Percentiles rank a stretch among this genome's conserved stretches.
phyloP scores from a whole-genome alignment of 345 rosid species.

The Pugionium cornutum region DNA sequence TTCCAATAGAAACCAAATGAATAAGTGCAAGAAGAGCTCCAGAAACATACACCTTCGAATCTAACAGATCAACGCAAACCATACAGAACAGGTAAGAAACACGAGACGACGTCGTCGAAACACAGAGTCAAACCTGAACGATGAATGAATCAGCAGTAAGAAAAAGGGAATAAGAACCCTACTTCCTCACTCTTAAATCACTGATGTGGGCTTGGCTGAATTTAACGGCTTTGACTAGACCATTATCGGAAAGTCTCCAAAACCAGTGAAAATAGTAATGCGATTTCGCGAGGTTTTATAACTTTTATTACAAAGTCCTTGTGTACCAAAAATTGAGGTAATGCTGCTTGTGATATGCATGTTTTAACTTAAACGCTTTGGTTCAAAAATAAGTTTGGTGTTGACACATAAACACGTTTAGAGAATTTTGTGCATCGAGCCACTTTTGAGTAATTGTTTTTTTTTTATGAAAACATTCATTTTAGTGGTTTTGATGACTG shows the following conservation, averaged over 20 bases:
- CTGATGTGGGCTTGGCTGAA: neutral
- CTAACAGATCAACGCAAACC: conserved; percentile 19
- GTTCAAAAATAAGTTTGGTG: too few relatives aligned
- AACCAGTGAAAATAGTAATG: neutral
- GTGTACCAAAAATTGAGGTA: too few relatives aligned
- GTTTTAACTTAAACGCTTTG: too few relatives aligned
- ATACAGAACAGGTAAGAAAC: neutral
- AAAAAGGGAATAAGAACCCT: neutral
- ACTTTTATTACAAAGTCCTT: too few relatives aligned
- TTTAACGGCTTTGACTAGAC: conserved; percentile 17
- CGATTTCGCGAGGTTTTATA: neutral
- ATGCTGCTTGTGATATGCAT: too few relatives aligned
- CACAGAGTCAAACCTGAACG: conserved; percentile 33
- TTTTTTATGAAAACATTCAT: too few relatives aligned
- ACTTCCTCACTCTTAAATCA: neutral
- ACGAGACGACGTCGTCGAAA: conserved; percentile 10
- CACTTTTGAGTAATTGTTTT: too few relatives aligned
- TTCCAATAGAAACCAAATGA: conserved; percentile 16
- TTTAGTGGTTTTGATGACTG: too few relatives aligned
- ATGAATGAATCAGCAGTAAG: conserved; percentile 17
- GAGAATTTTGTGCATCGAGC: too few relatives aligned
- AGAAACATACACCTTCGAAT: conserved; percentile 2
- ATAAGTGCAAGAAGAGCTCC: conserved; percentile 4
- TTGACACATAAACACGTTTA: too few relatives aligned
- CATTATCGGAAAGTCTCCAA: conserved; percentile 12